Evolutionary conservation across 2,329 filamentous ascomycete genomes (phyloP).

Genomic region (Beauveria scarabaeidicola): DNA sequence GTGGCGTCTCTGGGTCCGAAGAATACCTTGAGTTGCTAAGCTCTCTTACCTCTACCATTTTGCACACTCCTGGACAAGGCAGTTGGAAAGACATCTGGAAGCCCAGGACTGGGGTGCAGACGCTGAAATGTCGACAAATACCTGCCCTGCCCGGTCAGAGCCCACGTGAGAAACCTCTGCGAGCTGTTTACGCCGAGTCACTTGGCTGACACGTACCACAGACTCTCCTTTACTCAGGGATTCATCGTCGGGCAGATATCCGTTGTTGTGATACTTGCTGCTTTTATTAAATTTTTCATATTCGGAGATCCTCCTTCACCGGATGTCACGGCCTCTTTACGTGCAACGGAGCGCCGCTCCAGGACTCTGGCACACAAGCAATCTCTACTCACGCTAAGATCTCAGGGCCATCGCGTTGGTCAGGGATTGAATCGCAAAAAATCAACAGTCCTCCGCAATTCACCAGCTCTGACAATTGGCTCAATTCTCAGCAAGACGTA

Average conservation of each 20-base stretch:
- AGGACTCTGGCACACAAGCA: conserved; percentile 69
- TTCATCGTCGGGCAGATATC: conserved; percentile 90
- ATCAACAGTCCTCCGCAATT: conserved; percentile 63
- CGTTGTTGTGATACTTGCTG: conserved; percentile 80
- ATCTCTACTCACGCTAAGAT: conserved; percentile 57
- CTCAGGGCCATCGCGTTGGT: conserved; percentile 31
- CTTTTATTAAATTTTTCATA: conserved; percentile 99
- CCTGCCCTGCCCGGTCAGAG: conserved; percentile 34
- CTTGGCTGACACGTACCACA: conserved; percentile 26
- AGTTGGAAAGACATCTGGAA: neutral
- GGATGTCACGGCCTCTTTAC: conserved; percentile 67
- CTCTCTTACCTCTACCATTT: conserved; percentile 12
- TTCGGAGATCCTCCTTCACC: conserved; percentile 87
- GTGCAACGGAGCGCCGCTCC: conserved; percentile 65
- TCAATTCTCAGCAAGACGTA: conserved; percentile 95
- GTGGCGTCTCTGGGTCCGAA: neutral
- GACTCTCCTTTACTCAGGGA: conserved; percentile 86
- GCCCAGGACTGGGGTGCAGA: neutral
- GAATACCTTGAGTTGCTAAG: neutral
- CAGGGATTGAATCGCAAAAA: conserved; percentile 52
- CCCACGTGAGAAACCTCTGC: conserved; percentile 34
- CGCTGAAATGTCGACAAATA: conserved; percentile 29
- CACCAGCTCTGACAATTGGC: conserved; percentile 74
- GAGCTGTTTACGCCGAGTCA: neutral
- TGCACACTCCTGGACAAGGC: neutral